Percentiles rank a stretch among this genome's conserved stretches.
These are phyloP conservation scores for Naganishia sp. DNA, from an alignment of 1,284 basidiomycete genomes.

Conservation along the genomic window DNA sequence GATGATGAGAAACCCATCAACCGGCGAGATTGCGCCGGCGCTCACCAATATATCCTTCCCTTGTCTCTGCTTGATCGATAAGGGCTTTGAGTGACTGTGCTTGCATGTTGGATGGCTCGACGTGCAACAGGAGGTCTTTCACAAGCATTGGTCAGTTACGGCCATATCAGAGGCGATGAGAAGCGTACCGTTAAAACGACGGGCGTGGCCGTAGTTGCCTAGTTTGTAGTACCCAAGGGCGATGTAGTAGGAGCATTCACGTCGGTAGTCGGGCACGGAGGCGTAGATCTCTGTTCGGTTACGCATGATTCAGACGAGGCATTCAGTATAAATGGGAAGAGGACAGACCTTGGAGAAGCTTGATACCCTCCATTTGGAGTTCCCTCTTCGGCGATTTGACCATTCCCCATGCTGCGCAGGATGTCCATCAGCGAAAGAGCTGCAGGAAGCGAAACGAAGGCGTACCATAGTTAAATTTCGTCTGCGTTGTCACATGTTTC, in stretches of 20 bases:
- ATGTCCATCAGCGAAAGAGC: neutral
- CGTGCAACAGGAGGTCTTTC: conserved; percentile 79
- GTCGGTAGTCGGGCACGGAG: conserved; percentile 76
- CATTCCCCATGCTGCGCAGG: conserved; percentile 70
- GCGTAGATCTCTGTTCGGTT: conserved; percentile 78
- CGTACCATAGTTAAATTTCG: conserved; percentile 93
- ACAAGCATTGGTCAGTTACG: neutral
- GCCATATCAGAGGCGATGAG: conserved; percentile 1
- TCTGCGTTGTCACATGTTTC: conserved; percentile 87
- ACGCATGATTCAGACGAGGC: neutral
- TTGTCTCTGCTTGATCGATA: conserved; percentile 83
- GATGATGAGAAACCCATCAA: neutral
- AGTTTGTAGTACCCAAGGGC: conserved; percentile 97
- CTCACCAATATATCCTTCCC: conserved; percentile 62
- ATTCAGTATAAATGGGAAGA: neutral
- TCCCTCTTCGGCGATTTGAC: conserved; percentile 82
- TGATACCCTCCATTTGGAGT: conserved; percentile 86
- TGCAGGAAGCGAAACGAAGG: conserved; percentile 26
- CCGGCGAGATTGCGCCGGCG: conserved; percentile 43
- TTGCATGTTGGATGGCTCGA: conserved; percentile 93
- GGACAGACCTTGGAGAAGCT: conserved; percentile 78
- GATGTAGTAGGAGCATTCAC: conserved; percentile 97
- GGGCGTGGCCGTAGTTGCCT: conserved; percentile 90
- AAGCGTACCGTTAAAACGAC: conserved; percentile 82
- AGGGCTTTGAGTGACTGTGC: conserved; percentile 79